Evolutionary conservation across 495 filamentous ascomycete species (phyloP), one percentile per base, ranked within the genome.

Genomic region (Tetracladium setigerum): DNA sequence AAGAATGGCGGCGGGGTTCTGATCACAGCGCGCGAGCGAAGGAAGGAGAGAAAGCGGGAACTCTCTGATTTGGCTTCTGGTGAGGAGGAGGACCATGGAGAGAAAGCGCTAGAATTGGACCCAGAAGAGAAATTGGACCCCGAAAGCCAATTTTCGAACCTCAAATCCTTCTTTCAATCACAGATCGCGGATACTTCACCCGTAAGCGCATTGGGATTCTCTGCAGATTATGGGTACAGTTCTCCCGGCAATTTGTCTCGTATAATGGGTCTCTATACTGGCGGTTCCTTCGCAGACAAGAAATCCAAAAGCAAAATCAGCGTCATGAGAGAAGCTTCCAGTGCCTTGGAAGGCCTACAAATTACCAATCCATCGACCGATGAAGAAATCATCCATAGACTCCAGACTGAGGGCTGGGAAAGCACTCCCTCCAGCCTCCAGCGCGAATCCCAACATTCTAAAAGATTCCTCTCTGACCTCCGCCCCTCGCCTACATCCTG

Each of bases 191-290:
- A 81, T 24, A 57, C 74, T 5, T 77, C 70, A 15, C 71, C 72
- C 15, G 69, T 68, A 16, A 73, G 76, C 17, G 72, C 67, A 15
- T 71, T 81, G 56, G 53, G 75, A 5, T 63, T 77, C 2, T 67
- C 55, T 15, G 77, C 73, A 27, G 77, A 78, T 44, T 72, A 75
- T 41, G 83, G 83, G 49, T 89, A 87, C 60, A 70, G 69, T 41
- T 95, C 89, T 1, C 90, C 91, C 0, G 82, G 74, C 8, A 80
- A 88, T 15, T 68, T 95, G 35, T 82, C 87, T 37, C 79, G 91
- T 15, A 86, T 98, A 52, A 95, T 98, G 86, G 87, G 78, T 31
- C 68, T 98, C 27, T 96, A 95, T 64, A 85, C 87, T 2, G 82
- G 81, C 38, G 72, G 66, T 57, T 74, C 64, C 44, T 66, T 69